Base-by-base conservation (phyloP, 2,329 filamentous ascomycete species). In the Emmonsia crescens region DNA sequence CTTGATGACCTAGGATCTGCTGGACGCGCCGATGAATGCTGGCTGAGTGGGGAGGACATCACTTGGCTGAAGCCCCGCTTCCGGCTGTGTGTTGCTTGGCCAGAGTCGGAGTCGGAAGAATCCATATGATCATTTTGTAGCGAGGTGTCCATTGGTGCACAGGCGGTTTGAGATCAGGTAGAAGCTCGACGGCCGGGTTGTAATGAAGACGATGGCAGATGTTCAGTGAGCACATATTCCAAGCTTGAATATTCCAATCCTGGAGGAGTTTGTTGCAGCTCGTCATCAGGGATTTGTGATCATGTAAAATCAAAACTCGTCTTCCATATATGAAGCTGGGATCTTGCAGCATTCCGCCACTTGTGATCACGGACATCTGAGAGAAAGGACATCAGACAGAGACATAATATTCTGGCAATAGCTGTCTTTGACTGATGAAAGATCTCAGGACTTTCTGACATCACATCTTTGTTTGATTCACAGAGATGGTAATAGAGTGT, bases 401-500 rank as follows among this genome's bases (percentile, higher is more conserved):
- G 63, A 59, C 64, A 68, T 16, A 71, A 38, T 16, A 66, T 57
- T n/a, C 67, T 62, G 10, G 58, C 63, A 64, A 72, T 54, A 12
- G 65, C 52, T 3, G 66, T 71, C n/a, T 38, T 61, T 21, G 63
- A 61, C 52, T 59, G 59, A 8, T 48, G 44, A 24, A 48, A 70
- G 64, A 2, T 68, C n/a, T 48, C 44, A 24, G 44, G n/a, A 48
- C 61, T 59, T 9, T 60, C 61, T 31, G n/a, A 8, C 54, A 64
- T 42, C 33, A 64, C 61, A 33, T 71, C 68, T 29, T 58, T 63
- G 33, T 68, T 66, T 1, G 67, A 70, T 31, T 72, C 66, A 60
- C 65, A 67, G 14, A 70, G 62, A 63, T 68, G 66, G 63, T 72
- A 72, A 62, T 69, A 69, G 2, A 72, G 66, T 6, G 62, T 69